A percentile compares a stretch with the other conserved stretches of the same genome.
Evolutionary conservation across 257 asterid genomes (phyloP).

Genomic region (Solanum chmielewskii): DNA sequence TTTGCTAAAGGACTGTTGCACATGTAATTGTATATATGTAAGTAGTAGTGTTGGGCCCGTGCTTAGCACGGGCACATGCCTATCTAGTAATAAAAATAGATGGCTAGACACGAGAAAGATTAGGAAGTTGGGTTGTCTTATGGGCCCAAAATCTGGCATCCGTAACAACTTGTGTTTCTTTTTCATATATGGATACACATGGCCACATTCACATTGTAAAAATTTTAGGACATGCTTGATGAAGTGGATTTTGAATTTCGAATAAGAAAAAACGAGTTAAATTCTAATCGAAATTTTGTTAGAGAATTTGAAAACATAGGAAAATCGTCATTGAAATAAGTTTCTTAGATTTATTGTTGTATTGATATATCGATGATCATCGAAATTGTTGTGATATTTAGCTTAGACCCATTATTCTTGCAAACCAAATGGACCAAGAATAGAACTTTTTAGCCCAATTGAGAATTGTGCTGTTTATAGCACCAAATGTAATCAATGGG

Average conservation of each 20-base stretch:
- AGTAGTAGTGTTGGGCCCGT: too few species aligned
- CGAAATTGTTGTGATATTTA: too few species aligned
- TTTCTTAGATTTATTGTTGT: too few species aligned
- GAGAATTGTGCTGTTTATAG: neutral
- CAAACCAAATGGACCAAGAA: neutral
- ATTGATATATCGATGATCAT: neutral
- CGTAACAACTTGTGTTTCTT: neutral
- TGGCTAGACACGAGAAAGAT: too few species aligned
- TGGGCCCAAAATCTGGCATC: neutral
- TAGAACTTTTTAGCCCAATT: neutral
- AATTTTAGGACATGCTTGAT: too few species aligned
- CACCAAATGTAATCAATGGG: neutral
- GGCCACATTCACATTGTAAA: neutral
- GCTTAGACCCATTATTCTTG: neutral
- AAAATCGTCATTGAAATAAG: neutral
- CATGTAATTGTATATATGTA: too few species aligned
- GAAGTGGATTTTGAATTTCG: neutral
- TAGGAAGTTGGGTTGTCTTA: too few species aligned
- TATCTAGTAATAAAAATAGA: too few species aligned
- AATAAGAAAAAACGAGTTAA: neutral
- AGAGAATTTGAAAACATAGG: neutral
- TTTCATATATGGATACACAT: neutral
- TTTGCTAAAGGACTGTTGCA: too few species aligned
- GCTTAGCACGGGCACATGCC: too few species aligned
- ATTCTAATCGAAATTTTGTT: neutral